Percentiles rank a stretch among this genome's conserved stretches.
Conservation (phyloP, 2,329 filamentous ascomycete genomes). For the Colletotrichum sp. region DNA sequence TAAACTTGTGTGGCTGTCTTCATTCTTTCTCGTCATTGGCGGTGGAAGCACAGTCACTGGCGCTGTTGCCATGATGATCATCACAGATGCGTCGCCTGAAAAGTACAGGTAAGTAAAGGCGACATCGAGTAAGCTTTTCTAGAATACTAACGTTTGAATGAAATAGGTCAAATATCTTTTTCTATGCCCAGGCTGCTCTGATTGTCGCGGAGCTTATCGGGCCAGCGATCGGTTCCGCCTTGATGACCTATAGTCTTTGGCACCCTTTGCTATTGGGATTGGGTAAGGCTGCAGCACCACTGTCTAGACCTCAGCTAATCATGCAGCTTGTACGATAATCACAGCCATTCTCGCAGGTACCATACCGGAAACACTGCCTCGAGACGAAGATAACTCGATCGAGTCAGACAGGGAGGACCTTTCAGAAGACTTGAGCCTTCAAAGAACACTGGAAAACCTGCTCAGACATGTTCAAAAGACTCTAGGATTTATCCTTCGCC, state of each 20-base stretch:
- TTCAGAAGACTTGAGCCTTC: neutral
- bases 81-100: neutral
- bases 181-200: neutral
- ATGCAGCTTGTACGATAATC: neutral
- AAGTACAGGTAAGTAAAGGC: neutral
- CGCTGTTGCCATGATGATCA: neutral
- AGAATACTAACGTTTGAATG: neutral
- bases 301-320: rapidly evolving
- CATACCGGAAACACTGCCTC: neutral
- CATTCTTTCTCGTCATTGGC: neutral
- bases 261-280: neutral
- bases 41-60: neutral
- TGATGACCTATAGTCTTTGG: neutral
- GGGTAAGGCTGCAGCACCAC: neutral
- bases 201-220: neutral
- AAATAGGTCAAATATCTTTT: neutral
- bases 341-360: neutral
- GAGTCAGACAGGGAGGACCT: neutral
- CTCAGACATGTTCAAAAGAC: neutral
- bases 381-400: neutral
- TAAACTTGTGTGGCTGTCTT: neutral
- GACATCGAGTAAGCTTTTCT: neutral
- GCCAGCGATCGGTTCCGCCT: neutral
- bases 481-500: neutral
- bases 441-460: neutral